phyloP scores from a whole-genome alignment of 2,329 filamentous ascomycete species.

The Fusarium sp. region DNA sequence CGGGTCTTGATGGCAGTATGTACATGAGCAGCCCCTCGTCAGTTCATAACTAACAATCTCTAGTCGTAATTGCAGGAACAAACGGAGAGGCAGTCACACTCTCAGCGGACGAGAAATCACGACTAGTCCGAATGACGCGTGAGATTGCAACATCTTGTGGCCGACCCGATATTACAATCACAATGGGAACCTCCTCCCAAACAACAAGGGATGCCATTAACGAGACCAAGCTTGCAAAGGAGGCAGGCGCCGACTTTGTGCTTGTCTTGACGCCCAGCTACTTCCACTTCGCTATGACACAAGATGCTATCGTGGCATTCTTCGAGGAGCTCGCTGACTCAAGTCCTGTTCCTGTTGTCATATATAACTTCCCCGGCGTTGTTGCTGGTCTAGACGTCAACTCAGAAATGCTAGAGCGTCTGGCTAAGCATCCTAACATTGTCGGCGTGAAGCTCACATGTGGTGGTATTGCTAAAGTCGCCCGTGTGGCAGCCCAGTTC shows the following conservation, averaged over 20 bases:
- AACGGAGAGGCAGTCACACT: conserved; percentile 81
- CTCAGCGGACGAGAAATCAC: conserved; percentile 70
- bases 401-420: conserved; percentile 70
- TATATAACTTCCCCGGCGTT: conserved; percentile 80
- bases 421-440: conserved; percentile 72
- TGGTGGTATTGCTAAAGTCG: conserved; percentile 79
- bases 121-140: conserved; percentile 71
- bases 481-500: conserved; percentile 66
- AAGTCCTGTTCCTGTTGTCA: conserved; percentile 71
- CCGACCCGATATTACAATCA: conserved; percentile 69
- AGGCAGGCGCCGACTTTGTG: conserved; percentile 74
- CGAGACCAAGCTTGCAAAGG: conserved; percentile 71
- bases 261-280: conserved; percentile 78
- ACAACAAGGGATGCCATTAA: conserved; percentile 75
- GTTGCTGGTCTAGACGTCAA: conserved; percentile 75
- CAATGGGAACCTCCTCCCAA: conserved; percentile 74
- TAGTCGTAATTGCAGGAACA: conserved; percentile 76
- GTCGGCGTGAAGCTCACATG: conserved; percentile 79
- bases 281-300: conserved; percentile 73
- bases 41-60: conserved; percentile 23
- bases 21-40: rapidly evolving
- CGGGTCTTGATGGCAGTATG: conserved; percentile 63
- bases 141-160: conserved; percentile 68
- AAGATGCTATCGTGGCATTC: conserved; percentile 70
- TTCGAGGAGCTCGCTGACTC: conserved; percentile 70